phyloP scores from a whole-genome alignment of 768 basidiomycete genomes.

The Pulveroboletus ravenelii region DNA sequence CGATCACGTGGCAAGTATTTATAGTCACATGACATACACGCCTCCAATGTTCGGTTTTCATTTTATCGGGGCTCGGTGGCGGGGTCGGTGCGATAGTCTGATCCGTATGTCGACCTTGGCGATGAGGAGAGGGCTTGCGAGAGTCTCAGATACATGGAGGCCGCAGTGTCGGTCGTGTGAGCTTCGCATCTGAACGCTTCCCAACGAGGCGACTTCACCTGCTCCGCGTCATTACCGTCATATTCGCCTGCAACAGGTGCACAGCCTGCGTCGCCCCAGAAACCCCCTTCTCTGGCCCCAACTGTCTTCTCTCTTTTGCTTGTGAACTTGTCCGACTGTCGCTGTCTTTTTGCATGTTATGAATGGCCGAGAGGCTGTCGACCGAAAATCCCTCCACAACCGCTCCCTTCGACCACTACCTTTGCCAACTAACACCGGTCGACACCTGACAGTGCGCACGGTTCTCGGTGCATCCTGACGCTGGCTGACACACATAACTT shows the following conservation, averaged over 20 bases:
- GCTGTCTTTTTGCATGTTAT: conserved; percentile 16
- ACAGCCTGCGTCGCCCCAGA: conserved; percentile 2
- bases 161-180: conserved; percentile 6
- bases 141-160: neutral
- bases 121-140: neutral
- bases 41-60: too few relatives aligned
- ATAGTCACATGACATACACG: conserved; percentile 10
- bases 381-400: conserved; percentile 4
- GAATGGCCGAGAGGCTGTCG: conserved; percentile 26
- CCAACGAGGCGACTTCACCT: too few relatives aligned
- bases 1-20: neutral
- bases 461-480: conserved; percentile 6
- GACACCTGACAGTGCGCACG: neutral
- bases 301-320: conserved; percentile 19
- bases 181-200: conserved; percentile 1
- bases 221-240: neutral
- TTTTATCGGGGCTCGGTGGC: too few relatives aligned
- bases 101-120: neutral
- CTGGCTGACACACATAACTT: neutral
- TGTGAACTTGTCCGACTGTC: conserved; percentile 5
- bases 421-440: conserved; percentile 14
- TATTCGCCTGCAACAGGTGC: neutral
- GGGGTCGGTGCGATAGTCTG: neutral
- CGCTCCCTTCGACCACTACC: conserved; percentile 8
- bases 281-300: too few relatives aligned